Conservation (phyloP, 2,329 filamentous ascomycete species). For the Septoria petroselini region DNA sequence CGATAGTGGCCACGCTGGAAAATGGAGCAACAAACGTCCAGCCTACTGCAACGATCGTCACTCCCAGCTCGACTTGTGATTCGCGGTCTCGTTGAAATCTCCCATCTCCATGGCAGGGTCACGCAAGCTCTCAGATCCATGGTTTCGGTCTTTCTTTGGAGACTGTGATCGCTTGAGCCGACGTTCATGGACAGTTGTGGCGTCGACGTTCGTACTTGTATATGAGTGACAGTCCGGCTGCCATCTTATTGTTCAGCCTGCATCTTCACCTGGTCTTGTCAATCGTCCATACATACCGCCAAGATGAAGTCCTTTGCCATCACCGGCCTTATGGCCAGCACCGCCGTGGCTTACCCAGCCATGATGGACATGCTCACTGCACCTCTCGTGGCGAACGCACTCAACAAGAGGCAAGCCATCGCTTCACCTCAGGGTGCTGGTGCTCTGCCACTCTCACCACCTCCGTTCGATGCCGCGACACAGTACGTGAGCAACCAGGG, state of each 20-base stretch:
- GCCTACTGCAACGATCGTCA: not conserved
- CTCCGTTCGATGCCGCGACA: conserved; percentile 35
- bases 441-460: conserved; percentile 29
- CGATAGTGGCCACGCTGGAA: not conserved
- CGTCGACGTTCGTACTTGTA: not conserved
- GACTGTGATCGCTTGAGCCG: not conserved
- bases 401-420: not conserved
- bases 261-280: not conserved
- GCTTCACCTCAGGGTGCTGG: conserved; percentile 29
- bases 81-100: not conserved
- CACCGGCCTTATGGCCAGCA: conserved; percentile 1
- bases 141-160: not conserved
- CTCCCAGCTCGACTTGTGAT: not conserved
- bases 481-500: conserved; percentile 35
- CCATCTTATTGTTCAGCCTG: not conserved
- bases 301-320: conserved; percentile 6
- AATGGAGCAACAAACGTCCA: not conserved
- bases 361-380: not conserved
- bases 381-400: not conserved
- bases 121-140: not conserved
- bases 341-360: conserved; percentile 2
- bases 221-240: not conserved
- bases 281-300: not conserved
- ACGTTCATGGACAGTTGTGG: not conserved
- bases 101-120: too few species aligned